Base-by-base conservation (phyloP, 306 rosid genomes). In the Vigna unguiculata region DNA sequence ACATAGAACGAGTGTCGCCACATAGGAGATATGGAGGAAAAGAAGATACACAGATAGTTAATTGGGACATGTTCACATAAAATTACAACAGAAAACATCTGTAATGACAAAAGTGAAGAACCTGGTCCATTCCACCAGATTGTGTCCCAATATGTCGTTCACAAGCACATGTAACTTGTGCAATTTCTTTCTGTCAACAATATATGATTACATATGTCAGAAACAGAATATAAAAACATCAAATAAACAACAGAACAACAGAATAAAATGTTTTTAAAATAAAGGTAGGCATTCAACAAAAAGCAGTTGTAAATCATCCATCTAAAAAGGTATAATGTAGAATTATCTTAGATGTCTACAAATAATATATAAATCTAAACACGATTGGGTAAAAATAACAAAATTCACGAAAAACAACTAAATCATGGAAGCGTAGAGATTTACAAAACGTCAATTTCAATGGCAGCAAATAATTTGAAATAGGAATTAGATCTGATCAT, bases 41-140 rank as follows among this genome's bases (percentile, higher is more conserved):
- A 73, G 61, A 77, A 14, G 46, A 72, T 20, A 38, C 14, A 58
- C n/a, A 34, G 22, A 41, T 16, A 57, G 78, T 65, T 52, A 24
- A 73, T 19, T 8, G 30, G 36, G 38, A 60, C 30, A 60, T 7
- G 14, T 65, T 71, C 58, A 36, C 34, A 52, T 59, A 65, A 76
- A 60, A 79, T 72, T 71, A 61, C 24, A 75, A 53, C 13, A 61
- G 46, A 75, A 68, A 36, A 41, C 24, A 53, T 70, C 9, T 14
- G 40, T 9, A 69, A 67, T 17, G 78, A 38, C 24, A 83, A 30
- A 48, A 51, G 24, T 74, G 21, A 6, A 10, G 14, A 67, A 92
- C 98, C 97, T 95, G 99, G 87, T 95, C 99, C 99, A 92, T 95
- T 75, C 99, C 97, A 63, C 99, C 97, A 55, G 99, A 88, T 83